Conservation (phyloP, 805 yeast species). For the Myxozyma lipomycoides region DNA sequence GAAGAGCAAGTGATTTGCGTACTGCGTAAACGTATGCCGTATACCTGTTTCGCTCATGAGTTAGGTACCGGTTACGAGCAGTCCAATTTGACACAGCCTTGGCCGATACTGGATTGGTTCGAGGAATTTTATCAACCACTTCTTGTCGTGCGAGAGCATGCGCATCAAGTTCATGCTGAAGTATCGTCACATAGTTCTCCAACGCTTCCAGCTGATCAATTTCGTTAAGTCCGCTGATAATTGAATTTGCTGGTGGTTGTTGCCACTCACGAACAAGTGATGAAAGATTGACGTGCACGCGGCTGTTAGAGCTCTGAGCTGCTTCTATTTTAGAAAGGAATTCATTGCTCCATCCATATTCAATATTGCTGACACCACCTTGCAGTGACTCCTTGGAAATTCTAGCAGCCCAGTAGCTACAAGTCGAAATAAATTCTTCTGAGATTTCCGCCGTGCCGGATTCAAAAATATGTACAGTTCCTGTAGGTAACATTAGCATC, state of each 20-base stretch:
- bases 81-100: constrained; percentile 38
- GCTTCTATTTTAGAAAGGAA: not conserved
- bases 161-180: constrained; percentile 42
- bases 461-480: constrained; percentile 51
- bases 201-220: constrained; percentile 43
- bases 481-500: constrained; percentile 54
- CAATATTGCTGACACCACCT: constrained; percentile 65
- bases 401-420: constrained; percentile 89
- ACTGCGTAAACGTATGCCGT: constrained; percentile 32
- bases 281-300: not conserved
- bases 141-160: constrained; percentile 45
- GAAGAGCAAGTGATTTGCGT: constrained; percentile 23
- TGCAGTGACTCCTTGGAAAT: constrained; percentile 74
- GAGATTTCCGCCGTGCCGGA: constrained; percentile 68
- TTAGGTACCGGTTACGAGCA: constrained; percentile 34
- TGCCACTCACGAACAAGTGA: constrained; percentile 3
- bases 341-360: constrained; percentile 65
- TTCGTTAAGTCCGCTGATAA: constrained; percentile 33
- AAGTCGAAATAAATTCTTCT: constrained; percentile 62
- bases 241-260: constrained; percentile 26
- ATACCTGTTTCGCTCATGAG: constrained; percentile 34
- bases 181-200: constrained; percentile 40
- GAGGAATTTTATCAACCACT: constrained; percentile 39
- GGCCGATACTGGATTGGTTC: constrained; percentile 28
- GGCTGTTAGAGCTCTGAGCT: not conserved